These are phyloP conservation scores for Vitis rupestris DNA, from an alignment of 164 flowering plant genomes.

Conservation along the genomic window DNA sequence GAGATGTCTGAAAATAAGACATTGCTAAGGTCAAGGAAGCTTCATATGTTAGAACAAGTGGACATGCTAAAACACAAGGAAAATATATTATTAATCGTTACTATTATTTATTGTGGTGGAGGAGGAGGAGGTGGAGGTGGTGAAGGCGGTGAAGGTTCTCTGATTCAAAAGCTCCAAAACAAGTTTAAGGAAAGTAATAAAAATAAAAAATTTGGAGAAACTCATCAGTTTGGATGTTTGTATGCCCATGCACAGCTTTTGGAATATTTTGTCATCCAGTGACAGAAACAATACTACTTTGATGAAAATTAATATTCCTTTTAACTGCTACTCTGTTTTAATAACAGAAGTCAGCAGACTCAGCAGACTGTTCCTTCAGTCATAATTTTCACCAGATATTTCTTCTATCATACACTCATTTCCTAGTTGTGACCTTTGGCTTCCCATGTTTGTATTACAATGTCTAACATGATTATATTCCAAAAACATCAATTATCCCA, in stretches of 20 bases:
- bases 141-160: conserved; percentile 1
- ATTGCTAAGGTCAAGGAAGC: conserved; percentile 20
- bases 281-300: neutral
- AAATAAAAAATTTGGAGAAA: neutral
- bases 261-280: conserved; percentile 3
- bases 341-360: too few species aligned
- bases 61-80: conserved; percentile 14
- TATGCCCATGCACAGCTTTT: conserved; percentile 4
- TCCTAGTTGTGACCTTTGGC: too few species aligned
- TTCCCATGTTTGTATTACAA: too few species aligned
- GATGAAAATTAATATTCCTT: neutral
- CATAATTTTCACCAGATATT: too few species aligned
- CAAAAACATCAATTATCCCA: too few species aligned
- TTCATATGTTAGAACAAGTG: conserved; percentile 15
- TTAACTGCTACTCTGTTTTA: too few species aligned
- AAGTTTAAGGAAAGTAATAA: conserved; percentile 1
- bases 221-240: conserved; percentile 2
- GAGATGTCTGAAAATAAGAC: conserved; percentile 17
- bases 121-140: neutral
- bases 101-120: too few species aligned
- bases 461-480: too few species aligned
- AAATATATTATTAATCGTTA: neutral
- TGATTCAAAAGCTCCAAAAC: neutral
- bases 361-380: too few species aligned
- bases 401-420: too few species aligned